These are phyloP conservation scores for Graphium sp. DNA, from an alignment of 2,329 filamentous ascomycete genomes.

Conservation along the genomic window DNA sequence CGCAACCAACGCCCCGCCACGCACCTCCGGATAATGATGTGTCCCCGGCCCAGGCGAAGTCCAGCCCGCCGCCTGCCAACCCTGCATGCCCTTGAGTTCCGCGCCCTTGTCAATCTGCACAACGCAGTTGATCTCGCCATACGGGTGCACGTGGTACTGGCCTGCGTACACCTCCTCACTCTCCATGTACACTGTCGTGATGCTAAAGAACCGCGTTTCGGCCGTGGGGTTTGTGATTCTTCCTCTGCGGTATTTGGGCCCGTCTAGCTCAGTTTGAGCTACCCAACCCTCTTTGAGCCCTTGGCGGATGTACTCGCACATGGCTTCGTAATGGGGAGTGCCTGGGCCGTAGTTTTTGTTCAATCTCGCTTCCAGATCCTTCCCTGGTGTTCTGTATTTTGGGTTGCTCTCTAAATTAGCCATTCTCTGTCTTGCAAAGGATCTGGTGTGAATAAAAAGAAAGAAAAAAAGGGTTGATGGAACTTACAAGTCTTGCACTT, in stretches of 20 bases:
- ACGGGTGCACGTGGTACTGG: slow-evolving; percentile 35
- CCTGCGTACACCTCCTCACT: slow-evolving; percentile 27
- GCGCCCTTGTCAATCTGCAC: slow-evolving; percentile 28
- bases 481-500: slow-evolving; percentile 14
- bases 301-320: slow-evolving; percentile 18
- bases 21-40: slow-evolving; percentile 37
- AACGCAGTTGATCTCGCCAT: slow-evolving; percentile 38
- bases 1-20: slow-evolving; percentile 29
- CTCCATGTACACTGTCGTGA: slow-evolving; percentile 42
- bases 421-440: background rate
- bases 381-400: slow-evolving; percentile 21
- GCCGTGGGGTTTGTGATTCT: slow-evolving; percentile 26
- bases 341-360: slow-evolving; percentile 25
- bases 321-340: slow-evolving; percentile 21
- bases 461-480: background rate
- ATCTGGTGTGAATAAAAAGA: too few relatives aligned
- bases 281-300: slow-evolving; percentile 27
- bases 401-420: background rate
- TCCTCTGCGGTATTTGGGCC: slow-evolving; percentile 25
- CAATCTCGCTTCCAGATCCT: slow-evolving; percentile 22
- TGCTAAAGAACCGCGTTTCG: slow-evolving; percentile 31
- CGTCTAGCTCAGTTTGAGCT: slow-evolving; percentile 22
- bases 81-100: slow-evolving; percentile 35
- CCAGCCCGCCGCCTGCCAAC: slow-evolving; percentile 39
- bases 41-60: slow-evolving; percentile 35